phyloP scores from a whole-genome alignment of 1,284 basidiomycete genomes.

The Malassezia slooffiae region DNA sequence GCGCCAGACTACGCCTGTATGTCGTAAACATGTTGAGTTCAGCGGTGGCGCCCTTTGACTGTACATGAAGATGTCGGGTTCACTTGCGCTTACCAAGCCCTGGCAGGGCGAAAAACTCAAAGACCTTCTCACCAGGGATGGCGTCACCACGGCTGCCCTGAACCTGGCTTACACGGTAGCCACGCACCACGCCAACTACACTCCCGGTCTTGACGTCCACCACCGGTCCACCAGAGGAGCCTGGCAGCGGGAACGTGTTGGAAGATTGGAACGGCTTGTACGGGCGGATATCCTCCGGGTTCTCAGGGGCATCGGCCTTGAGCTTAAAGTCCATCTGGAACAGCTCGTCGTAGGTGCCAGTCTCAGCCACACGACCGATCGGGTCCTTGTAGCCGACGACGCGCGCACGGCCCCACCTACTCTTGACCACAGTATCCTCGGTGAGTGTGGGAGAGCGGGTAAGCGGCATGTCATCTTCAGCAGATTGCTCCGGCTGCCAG shows the following conservation, averaged over 20 bases:
- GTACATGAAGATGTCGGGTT: background rate
- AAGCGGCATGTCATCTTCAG: background rate
- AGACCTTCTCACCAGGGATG: constrained; percentile 60
- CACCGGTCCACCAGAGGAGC: constrained; percentile 63
- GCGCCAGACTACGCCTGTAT: too few species aligned
- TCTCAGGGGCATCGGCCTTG: constrained; percentile 21
- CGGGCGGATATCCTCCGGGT: constrained; percentile 23
- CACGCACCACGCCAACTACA: constrained; percentile 61
- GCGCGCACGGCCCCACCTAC: constrained; percentile 35
- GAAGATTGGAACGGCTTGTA: constrained; percentile 8
- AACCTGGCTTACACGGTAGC: constrained; percentile 53
- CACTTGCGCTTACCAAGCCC: constrained; percentile 21
- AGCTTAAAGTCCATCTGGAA: constrained; percentile 51
- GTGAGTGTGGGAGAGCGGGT: background rate
- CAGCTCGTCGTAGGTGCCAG: constrained; percentile 61
- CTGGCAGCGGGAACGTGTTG: constrained; percentile 53
- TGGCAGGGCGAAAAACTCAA: constrained; percentile 49
- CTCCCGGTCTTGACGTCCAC: constrained; percentile 58
- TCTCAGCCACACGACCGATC: constrained; percentile 32
- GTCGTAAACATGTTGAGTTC: background rate
- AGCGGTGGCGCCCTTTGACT: background rate
- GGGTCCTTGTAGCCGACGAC: constrained; percentile 41
- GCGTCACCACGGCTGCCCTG: constrained; percentile 59
- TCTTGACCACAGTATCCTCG: constrained; percentile 25
- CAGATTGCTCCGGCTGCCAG: constrained; percentile 23